Base-by-base conservation (phyloP, 148 eudicot species). In the Silene uniflora region DNA sequence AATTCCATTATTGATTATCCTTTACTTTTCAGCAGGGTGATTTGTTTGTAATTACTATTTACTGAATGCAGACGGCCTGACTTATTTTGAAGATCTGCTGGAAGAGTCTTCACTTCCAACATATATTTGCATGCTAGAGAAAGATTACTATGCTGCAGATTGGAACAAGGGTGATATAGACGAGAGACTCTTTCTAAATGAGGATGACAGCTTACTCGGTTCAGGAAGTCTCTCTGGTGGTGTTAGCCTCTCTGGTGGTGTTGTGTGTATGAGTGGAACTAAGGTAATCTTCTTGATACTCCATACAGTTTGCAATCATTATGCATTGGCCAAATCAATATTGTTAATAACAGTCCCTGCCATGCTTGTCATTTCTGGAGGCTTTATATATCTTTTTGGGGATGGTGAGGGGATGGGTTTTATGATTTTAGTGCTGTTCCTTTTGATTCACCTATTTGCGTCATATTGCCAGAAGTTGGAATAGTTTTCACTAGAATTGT, bases 201-300 rank as follows among this genome's bases (percentile, higher is more conserved):
- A 83, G 25, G 96, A 91, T 62, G 98, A 92, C 75, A 91, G 91
- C 82, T 79, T 95, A 81, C 96, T 95, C 47, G 97, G 88, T 54
- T 88, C 98, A 46, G 93, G 93, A 76, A 92, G 97, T 86, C 86
- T 92, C 72, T 95, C 99, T 72, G 97, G 94, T 69, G 92, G 91
- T 81, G 87, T 86, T 47, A 92, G 97, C 85, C 86, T 92, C 72
- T 95, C 99, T 72, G 97, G 94, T 69, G 92, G 91, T 81, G 87
- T 86, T 47, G 76, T 89, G 61, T 86, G 81, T 83, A 76, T 86
- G 42, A 86, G 70, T 80, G 90, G 91, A 22, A 61, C 86, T 74
- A 95, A 95, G 93, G 99, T 95, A 71, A 72, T 78, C 56, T 27
- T 44, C 35, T 47, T 58, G 44, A 61, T 7, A 24, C 52, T 6